Evolutionary conservation across 768 basidiomycete genomes (phyloP).

Genomic region (Boletus rex-veris): DNA sequence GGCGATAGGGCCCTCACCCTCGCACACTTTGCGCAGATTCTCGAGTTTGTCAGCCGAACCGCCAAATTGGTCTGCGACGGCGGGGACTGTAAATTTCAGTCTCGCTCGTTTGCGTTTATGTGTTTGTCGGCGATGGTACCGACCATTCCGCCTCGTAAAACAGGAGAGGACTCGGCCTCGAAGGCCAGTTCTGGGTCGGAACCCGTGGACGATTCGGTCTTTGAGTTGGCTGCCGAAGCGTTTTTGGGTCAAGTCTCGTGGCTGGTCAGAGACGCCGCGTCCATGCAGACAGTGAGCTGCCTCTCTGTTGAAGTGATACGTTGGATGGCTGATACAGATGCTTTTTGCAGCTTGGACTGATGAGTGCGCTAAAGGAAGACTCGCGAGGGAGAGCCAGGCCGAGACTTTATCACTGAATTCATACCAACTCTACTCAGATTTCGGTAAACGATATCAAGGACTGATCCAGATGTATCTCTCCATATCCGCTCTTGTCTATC

Average conservation of each 20-base stretch:
- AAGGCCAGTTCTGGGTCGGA: neutral
- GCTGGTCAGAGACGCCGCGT: neutral
- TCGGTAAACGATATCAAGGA: neutral
- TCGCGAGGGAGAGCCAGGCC: neutral
- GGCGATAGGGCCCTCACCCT: neutral
- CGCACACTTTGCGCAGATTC: neutral
- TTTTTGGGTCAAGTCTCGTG: constrained; percentile 7
- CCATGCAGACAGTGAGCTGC: constrained; percentile 4
- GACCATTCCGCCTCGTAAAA: neutral
- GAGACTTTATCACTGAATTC: constrained; percentile 2
- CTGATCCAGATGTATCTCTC: neutral
- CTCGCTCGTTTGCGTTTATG: constrained; percentile 12
- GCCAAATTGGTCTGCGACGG: constrained; percentile 4
- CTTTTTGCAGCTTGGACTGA: neutral
- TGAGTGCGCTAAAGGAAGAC: neutral
- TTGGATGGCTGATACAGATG: neutral
- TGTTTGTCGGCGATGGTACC: constrained; percentile 6
- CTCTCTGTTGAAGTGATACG: neutral
- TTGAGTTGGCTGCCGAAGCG: constrained; percentile 10
- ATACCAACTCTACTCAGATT: too few relatives aligned
- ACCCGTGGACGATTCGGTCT: constrained; percentile 3
- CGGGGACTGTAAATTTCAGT: constrained; percentile 12
- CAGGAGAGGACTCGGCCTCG: neutral
- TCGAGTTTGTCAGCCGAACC: constrained; percentile 7
- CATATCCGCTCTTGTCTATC: neutral